phyloP scores from a whole-genome alignment of 2,329 filamentous ascomycete genomes.

The Rhexocercosporidium sp. region DNA sequence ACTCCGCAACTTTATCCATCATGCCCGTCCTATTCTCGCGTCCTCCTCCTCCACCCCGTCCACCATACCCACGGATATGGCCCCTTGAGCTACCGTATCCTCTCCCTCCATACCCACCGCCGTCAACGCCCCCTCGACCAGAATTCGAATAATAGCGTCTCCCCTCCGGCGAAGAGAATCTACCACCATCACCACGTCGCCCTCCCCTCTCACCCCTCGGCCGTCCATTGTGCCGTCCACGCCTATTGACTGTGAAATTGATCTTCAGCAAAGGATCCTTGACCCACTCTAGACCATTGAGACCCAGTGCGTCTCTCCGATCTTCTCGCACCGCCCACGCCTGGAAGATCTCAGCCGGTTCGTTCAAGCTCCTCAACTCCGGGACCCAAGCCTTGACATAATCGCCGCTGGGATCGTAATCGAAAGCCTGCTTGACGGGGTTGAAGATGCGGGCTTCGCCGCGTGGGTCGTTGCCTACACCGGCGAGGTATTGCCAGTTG shows the following conservation, averaged over 20 bases:
- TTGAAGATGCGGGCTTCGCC: conserved; percentile 76
- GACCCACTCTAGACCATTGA: conserved; percentile 67
- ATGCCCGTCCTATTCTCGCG: not conserved
- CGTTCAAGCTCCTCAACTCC: conserved; percentile 61
- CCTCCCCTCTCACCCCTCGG: conserved; percentile 19
- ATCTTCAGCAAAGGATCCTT: conserved; percentile 70
- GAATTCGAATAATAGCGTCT: conserved; percentile 3
- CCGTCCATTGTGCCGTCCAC: conserved; percentile 27
- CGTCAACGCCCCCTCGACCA: conserved; percentile 11
- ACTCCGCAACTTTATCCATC: conserved; percentile 11
- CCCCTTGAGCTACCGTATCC: conserved; percentile 31
- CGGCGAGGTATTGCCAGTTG: conserved; percentile 83
- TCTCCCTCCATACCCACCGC: conserved; percentile 23
- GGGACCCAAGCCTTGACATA: conserved; percentile 78
- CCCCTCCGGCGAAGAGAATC: conserved; percentile 6
- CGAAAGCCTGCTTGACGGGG: conserved; percentile 78
- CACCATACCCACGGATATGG: conserved; percentile 12
- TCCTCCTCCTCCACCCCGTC: not conserved
- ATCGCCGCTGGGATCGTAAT: conserved; percentile 73
- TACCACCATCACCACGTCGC: conserved; percentile 10
- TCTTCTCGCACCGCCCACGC: conserved; percentile 65
- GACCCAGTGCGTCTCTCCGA: conserved; percentile 59
- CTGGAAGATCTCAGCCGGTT: conserved; percentile 65
- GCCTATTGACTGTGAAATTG: conserved; percentile 59
- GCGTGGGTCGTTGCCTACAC: conserved; percentile 79